Percentiles rank a stretch among this genome's conserved stretches.
Evolutionary conservation across 805 yeast species (phyloP).

Genomic region (Starmerella stigmatis): DNA sequence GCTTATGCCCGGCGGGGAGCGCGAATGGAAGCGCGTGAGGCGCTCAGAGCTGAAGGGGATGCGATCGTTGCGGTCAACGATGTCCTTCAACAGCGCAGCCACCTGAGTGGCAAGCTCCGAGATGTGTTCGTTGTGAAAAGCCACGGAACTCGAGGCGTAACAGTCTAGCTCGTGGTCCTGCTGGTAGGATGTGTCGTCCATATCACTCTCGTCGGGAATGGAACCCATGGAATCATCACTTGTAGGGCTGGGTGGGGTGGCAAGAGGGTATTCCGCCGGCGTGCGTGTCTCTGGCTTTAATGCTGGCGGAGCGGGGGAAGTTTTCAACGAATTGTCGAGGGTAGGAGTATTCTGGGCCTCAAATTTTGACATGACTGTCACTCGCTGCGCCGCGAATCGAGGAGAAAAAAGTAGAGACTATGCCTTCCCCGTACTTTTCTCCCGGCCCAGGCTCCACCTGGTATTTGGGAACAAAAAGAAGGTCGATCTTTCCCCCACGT

Average conservation of each 20-base stretch:
- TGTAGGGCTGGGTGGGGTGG: conserved; percentile 17
- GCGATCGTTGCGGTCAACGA: conserved; percentile 64
- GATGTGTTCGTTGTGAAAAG: conserved; percentile 54
- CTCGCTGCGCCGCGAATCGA: not conserved
- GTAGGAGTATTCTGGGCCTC: not conserved
- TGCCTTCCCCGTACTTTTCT: conserved; percentile 1
- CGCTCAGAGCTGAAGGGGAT: conserved; percentile 31
- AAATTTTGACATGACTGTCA: not conserved
- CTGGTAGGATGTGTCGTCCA: not conserved
- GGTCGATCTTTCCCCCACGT: conserved; percentile 2
- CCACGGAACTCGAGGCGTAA: not conserved
- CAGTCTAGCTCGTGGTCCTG: not conserved
- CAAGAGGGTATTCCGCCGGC: not conserved
- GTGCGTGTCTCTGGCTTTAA: too few relatives aligned
- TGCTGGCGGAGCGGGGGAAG: too few relatives aligned
- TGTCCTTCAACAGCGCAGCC: conserved; percentile 66
- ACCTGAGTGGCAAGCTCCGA: conserved; percentile 62
- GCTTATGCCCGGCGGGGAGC: conserved; percentile 84
- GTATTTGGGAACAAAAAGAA: not conserved
- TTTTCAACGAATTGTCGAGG: conserved; percentile 8
- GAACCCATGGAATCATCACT: conserved; percentile 13
- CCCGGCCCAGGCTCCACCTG: not conserved
- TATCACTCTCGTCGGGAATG: not conserved
- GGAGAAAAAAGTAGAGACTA: too few relatives aligned
- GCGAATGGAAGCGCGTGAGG: conserved; percentile 83